Conservation (phyloP, 1,284 basidiomycete species). For the Exsudoporus floridanus region DNA sequence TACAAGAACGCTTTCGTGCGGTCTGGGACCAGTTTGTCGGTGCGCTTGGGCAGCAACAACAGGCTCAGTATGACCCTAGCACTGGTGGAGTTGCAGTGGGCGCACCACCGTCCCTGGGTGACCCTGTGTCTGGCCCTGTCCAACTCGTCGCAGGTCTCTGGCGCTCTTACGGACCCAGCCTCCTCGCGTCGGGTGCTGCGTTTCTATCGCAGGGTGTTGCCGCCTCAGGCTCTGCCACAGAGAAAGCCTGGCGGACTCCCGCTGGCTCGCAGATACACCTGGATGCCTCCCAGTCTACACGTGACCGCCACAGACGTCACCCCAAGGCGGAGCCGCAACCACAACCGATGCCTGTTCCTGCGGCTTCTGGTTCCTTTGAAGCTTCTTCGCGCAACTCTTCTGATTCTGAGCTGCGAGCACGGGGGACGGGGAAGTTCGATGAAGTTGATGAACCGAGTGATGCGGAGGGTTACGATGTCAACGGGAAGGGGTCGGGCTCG, state of each 20-base stretch:
- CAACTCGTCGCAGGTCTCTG: constrained; percentile 66
- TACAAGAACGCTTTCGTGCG: constrained; percentile 61
- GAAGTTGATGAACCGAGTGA: constrained; percentile 68
- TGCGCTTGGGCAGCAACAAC: constrained; percentile 42
- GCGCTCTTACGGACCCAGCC: constrained; percentile 70
- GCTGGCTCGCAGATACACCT: constrained; percentile 29
- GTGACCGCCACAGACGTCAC: constrained; percentile 50
- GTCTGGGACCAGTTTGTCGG: constrained; percentile 62
- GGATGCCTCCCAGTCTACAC: constrained; percentile 24
- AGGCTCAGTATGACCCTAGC: constrained; percentile 22
- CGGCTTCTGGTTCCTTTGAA: constrained; percentile 34
- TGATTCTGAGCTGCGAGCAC: constrained; percentile 43
- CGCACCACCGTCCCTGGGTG: constrained; percentile 48
- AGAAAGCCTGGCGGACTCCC: constrained; percentile 26
- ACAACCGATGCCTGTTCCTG: constrained; percentile 35
- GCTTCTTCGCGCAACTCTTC: constrained; percentile 40
- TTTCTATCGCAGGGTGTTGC: constrained; percentile 51
- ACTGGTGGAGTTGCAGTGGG: constrained; percentile 32
- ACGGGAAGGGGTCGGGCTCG: constrained; percentile 10
- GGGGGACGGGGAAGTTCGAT: constrained; percentile 51
- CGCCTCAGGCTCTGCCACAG: constrained; percentile 31
- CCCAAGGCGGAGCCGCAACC: constrained; percentile 50
- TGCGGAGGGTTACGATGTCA: constrained; percentile 55
- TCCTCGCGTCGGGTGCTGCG: constrained; percentile 64
- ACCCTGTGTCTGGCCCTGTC: constrained; percentile 61